Evolutionary conservation across 306 rosid species (phyloP).

Genomic region (Parietaria judaica): DNA sequence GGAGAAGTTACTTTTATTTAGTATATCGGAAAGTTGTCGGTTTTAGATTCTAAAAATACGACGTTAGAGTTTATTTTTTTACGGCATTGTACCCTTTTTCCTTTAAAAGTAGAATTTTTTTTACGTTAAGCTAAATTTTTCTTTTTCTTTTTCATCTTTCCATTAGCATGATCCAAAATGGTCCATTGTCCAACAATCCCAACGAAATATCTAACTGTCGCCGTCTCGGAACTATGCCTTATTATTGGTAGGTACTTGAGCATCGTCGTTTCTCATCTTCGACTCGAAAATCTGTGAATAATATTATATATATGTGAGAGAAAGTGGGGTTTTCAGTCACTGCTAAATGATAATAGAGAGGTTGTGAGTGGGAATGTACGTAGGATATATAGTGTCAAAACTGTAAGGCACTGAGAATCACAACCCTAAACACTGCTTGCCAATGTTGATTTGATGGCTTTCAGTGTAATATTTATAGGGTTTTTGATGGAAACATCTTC

Average conservation of each 20-base stretch:
- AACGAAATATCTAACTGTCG: slow-evolving; percentile 1
- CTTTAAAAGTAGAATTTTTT: too few species aligned
- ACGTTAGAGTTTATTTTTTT: too few species aligned
- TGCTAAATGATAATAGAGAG: slow-evolving; percentile 1
- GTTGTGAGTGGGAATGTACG: neutral
- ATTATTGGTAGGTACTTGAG: slow-evolving; percentile 4
- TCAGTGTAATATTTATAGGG: slow-evolving; percentile 3
- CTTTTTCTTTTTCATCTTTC: too few species aligned
- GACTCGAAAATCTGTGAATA: neutral
- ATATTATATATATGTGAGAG: neutral
- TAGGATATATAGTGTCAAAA: slow-evolving; percentile 5
- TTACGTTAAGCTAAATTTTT: too few species aligned
- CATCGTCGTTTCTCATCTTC: too few species aligned
- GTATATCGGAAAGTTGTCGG: too few species aligned
- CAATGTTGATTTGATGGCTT: slow-evolving; percentile 13
- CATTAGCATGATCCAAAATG: too few species aligned
- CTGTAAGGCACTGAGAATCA: slow-evolving; percentile 12
- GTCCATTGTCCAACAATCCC: neutral
- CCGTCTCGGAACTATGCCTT: slow-evolving; percentile 7
- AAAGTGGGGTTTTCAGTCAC: slow-evolving; percentile 6
- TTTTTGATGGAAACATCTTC: slow-evolving; percentile 41
- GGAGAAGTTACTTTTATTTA: too few species aligned
- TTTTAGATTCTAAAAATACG: too few species aligned
- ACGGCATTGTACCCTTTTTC: too few species aligned
- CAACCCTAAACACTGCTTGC: slow-evolving; percentile 13